phyloP scores from a whole-genome alignment of 805 yeast genomes.

The Schizosaccharomyces osmophilus region DNA sequence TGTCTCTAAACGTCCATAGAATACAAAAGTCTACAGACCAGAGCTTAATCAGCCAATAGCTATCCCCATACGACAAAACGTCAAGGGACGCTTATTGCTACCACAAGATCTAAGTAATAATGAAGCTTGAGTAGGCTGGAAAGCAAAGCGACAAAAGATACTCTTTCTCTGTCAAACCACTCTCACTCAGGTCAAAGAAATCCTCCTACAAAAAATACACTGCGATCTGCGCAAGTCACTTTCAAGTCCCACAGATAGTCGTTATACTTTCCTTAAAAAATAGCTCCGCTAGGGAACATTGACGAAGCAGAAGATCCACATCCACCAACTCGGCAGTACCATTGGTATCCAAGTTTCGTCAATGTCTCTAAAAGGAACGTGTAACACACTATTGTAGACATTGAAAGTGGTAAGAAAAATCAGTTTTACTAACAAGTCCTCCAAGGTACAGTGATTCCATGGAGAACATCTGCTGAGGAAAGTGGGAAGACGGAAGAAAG shows the following conservation, averaged over 20 bases:
- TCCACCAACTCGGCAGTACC: background rate
- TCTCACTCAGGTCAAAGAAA: background rate
- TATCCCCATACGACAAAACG: background rate
- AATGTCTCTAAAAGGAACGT: background rate
- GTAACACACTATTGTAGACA: background rate
- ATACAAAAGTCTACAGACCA: conserved; percentile 1
- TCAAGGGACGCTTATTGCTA: background rate
- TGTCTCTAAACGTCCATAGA: background rate
- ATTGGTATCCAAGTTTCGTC: background rate
- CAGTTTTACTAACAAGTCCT: background rate
- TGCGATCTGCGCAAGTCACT: background rate
- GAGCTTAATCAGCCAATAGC: background rate
- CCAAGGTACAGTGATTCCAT: background rate
- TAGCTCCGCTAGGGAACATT: background rate
- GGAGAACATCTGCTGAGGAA: background rate
- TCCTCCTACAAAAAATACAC: background rate
- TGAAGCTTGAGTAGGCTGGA: no score
- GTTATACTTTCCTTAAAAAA: no score
- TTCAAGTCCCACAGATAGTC: no score
- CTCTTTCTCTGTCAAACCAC: background rate
- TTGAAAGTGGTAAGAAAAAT: background rate
- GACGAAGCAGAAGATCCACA: background rate
- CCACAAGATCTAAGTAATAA: background rate
- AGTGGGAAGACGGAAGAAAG: background rate
- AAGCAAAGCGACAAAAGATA: no score